These are phyloP conservation scores for Solanum chiquidenum DNA, from an alignment of 257 asterid genomes.

Conservation along the genomic window DNA sequence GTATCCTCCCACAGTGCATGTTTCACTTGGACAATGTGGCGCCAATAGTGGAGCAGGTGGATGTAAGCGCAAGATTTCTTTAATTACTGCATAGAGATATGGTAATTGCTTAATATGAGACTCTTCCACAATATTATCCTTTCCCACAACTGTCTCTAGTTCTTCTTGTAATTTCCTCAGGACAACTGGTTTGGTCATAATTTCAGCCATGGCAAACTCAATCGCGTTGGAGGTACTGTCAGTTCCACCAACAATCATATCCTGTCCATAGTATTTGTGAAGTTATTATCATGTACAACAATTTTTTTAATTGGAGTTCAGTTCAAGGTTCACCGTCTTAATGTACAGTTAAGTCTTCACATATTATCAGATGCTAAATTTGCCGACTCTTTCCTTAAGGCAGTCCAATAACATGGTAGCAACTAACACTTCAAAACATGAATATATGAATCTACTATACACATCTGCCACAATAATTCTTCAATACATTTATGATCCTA, in stretches of 20 bases:
- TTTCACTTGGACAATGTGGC: not conserved
- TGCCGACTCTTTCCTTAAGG: not conserved
- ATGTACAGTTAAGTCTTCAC: not conserved
- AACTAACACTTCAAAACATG: not conserved
- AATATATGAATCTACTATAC: not conserved
- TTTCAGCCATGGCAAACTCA: constrained; percentile 59
- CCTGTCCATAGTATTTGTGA: constrained; percentile 17
- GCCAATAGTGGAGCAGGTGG: not conserved
- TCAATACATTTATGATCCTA: not conserved
- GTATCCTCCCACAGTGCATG: not conserved
- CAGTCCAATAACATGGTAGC: not conserved
- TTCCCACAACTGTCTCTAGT: constrained; percentile 35
- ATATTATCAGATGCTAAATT: not conserved
- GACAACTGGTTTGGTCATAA: constrained; percentile 21
- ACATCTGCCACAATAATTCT: not conserved
- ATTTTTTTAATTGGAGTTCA: not conserved
- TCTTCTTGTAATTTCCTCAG: constrained; percentile 18
- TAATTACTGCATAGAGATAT: not conserved
- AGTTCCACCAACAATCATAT: constrained; percentile 70
- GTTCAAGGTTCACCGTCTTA: constrained; percentile 6
- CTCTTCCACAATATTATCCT: not conserved
- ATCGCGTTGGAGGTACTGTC: constrained; percentile 57
- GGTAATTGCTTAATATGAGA: not conserved
- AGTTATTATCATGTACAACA: not conserved
- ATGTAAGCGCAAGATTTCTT: not conserved